Conservation (phyloP, 2,329 filamentous ascomycete genomes). For the Fusarium buxicola region DNA sequence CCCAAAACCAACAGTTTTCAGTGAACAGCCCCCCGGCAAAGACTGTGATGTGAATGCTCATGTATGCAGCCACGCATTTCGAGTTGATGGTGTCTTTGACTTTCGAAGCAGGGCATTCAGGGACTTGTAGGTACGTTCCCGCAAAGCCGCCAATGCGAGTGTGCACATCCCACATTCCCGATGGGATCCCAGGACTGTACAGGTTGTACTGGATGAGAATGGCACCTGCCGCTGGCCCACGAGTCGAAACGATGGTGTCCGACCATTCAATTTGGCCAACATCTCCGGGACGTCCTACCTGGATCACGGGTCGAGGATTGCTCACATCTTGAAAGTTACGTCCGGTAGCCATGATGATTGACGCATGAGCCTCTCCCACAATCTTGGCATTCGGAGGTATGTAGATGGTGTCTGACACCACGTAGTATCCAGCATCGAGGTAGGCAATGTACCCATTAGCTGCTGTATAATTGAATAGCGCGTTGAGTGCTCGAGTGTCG, state of each 20-base stretch:
- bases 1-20: conserved; percentile 61
- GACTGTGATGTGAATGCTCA: conserved; percentile 57
- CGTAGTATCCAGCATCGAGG: conserved; percentile 71
- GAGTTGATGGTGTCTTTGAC: conserved; percentile 45
- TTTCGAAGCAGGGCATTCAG: conserved; percentile 70
- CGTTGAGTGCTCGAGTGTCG: conserved; percentile 73
- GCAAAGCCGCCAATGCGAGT: conserved; percentile 79
- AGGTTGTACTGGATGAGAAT: conserved; percentile 81
- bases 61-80: conserved; percentile 57
- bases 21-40: conserved; percentile 53
- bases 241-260: conserved; percentile 77
- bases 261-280: conserved; percentile 75
- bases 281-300: conserved; percentile 73
- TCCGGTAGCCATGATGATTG: conserved; percentile 67
- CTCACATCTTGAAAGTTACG: conserved; percentile 65
- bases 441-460: conserved; percentile 68
- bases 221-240: conserved; percentile 74
- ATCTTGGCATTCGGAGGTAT: conserved; percentile 65
- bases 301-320: conserved; percentile 72
- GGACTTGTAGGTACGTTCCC: conserved; percentile 75
- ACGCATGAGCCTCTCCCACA: conserved; percentile 68
- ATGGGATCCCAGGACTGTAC: conserved; percentile 56
- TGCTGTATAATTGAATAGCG: conserved; percentile 65
- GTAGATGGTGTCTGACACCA: conserved; percentile 65
- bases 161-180: conserved; percentile 81